phyloP scores from a whole-genome alignment of 1,284 basidiomycete genomes.

The Fomitiporia mediterranea region DNA sequence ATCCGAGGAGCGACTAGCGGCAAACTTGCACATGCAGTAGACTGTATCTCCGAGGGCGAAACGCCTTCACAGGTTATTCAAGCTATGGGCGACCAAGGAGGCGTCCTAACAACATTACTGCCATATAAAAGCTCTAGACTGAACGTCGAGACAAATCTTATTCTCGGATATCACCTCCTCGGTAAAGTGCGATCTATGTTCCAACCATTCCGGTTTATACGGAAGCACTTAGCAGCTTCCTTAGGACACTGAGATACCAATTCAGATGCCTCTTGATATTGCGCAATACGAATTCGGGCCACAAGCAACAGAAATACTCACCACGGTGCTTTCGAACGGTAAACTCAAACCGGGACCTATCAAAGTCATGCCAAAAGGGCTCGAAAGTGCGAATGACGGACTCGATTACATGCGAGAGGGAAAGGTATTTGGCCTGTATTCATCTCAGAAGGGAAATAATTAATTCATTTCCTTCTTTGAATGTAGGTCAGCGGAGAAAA shows the following conservation, averaged over 20 bases:
- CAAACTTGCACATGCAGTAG: constrained; percentile 23
- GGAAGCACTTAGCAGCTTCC: not conserved
- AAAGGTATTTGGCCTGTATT: constrained; percentile 21
- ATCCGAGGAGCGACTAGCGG: constrained; percentile 22
- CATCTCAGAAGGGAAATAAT: not conserved
- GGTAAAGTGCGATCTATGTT: constrained; percentile 20
- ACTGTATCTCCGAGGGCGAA: constrained; percentile 23
- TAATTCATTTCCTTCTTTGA: too few relatives aligned
- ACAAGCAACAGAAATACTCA: constrained; percentile 27
- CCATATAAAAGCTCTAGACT: not conserved
- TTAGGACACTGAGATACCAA: constrained; percentile 14
- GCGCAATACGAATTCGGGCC: constrained; percentile 26
- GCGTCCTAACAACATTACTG: constrained; percentile 8
- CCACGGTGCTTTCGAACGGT: constrained; percentile 26
- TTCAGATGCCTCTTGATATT: constrained; percentile 22
- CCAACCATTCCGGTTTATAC: constrained; percentile 20
- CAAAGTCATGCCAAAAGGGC: constrained; percentile 29
- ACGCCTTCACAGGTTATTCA: constrained; percentile 19
- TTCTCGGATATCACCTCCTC: constrained; percentile 26
- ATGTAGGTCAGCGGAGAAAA: constrained; percentile 16
- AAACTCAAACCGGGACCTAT: constrained; percentile 29
- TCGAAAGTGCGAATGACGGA: constrained; percentile 28
- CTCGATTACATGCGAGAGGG: constrained; percentile 27
- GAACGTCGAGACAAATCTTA: constrained; percentile 21
- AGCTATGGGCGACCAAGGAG: constrained; percentile 9